Base-by-base conservation (phyloP, 2,329 filamentous ascomycete species). In the Dothideomycetes sp. region DNA sequence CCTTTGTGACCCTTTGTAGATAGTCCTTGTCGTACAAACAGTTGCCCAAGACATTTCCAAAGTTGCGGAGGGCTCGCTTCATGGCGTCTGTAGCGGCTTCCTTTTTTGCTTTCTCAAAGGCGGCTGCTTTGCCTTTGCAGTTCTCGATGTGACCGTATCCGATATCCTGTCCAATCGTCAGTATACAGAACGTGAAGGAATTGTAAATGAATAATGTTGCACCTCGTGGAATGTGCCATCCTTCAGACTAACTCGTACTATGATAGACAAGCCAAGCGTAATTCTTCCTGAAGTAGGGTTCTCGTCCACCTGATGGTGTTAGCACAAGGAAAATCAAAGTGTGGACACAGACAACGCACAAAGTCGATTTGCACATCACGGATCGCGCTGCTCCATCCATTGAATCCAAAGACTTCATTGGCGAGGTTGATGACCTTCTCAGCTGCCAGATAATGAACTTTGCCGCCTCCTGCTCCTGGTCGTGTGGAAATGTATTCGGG, bases 91-190 rank as follows among this genome's bases (percentile, higher is more conserved):
- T 96, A 3, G 87, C 93, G 6, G 86, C 93, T 66, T 96, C 88
- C 61, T 98, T 98, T 68, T 96, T 98, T 1, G 91, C 88, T 64
- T 98, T 98, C 60, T 98, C 91, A 55, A 96, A 98, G 0, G 89
- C 91, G 37, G 84, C 82, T 3, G 88, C 89, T 65, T 98, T 98
- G 42, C 85, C 84, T 63, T 89, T 93, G 61, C 82, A 86, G 56
- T 98, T 98, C 61, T 96, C 89, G 52, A 94, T 94, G 51, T 91
- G 84, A 6, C 91, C 91, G 56, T 98, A 98, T 19, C 91, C 91
- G 47, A 96, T 82, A 57, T 98, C 91, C 73, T 76, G 43, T 7
- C 17, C 37, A n/a, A n/a, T n/a, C n/a, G n/a, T n/a, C n/a, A n/a
- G n/a, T n/a, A n/a, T n/a, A n/a, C n/a, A n/a, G n/a, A n/a, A n/a